Evolutionary conservation across 2,329 filamentous ascomycete species (phyloP).

Genomic region (Trichoderma sp.): DNA sequence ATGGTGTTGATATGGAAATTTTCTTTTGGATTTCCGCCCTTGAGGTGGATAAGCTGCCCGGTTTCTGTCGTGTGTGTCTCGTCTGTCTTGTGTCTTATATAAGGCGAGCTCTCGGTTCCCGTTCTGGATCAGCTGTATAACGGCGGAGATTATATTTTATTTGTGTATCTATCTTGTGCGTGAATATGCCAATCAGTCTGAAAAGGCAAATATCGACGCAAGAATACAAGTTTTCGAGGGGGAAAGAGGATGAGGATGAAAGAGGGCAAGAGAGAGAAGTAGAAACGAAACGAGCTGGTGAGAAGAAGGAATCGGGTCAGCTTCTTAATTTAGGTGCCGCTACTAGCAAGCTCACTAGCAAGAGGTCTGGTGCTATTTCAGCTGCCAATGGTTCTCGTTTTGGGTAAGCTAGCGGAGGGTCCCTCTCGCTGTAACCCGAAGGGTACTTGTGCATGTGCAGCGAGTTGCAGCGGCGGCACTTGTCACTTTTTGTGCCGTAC

Average conservation of each 20-base stretch:
- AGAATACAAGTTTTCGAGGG: not conserved
- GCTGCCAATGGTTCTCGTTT: conserved; percentile 3
- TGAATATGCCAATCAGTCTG: not conserved
- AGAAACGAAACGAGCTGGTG: not conserved
- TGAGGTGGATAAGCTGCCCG: not conserved
- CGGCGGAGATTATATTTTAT: not conserved
- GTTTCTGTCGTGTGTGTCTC: not conserved
- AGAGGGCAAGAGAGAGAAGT: not conserved
- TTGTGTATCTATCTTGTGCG: not conserved
- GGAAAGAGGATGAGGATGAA: not conserved
- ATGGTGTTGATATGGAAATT: not conserved
- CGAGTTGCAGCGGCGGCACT: not conserved
- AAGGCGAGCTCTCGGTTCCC: not conserved
- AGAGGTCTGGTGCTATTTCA: not conserved
- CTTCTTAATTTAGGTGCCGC: conserved; percentile 18
- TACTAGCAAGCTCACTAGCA: not conserved
- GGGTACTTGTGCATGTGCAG: not conserved
- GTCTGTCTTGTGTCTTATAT: not conserved
- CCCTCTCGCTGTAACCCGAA: not conserved
- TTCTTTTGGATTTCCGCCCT: not conserved
- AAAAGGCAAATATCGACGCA: not conserved
- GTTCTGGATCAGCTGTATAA: not conserved
- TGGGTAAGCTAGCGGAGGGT: not conserved
- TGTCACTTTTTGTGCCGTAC: not conserved
- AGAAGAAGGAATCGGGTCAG: conserved; percentile 5